A percentile compares a stretch with the other conserved stretches of the same genome.
These are phyloP conservation scores for Pelagomonas calceolata DNA, from an alignment of 108 stramenopile species.

Conservation along the genomic window DNA sequence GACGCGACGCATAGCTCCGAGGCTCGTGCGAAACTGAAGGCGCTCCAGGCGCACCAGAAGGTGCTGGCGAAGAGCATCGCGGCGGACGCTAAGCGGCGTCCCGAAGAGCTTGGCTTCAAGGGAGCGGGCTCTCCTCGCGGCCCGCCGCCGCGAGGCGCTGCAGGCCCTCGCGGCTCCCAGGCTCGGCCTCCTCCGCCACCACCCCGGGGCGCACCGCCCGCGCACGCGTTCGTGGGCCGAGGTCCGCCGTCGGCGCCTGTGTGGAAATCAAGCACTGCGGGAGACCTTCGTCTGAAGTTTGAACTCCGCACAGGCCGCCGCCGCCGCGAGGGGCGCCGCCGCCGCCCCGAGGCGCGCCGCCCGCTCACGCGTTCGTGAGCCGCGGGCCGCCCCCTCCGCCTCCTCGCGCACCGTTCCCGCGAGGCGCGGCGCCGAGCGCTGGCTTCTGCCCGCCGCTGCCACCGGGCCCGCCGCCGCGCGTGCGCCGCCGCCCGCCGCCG, in stretches of 20 bases:
- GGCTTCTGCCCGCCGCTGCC: neutral
- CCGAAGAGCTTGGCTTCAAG: neutral
- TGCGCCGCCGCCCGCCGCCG: neutral
- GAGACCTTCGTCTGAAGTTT: no score
- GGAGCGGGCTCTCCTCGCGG: neutral
- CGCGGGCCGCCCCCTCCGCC: neutral
- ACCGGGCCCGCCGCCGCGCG: neutral
- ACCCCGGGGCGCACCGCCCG: neutral
- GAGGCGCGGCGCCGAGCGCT: no score
- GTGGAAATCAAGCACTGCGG: no score
- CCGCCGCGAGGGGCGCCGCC: neutral
- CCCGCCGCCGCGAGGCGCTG: neutral
- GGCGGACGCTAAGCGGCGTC: neutral
- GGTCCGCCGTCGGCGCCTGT: neutral
- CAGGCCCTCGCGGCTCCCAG: no score
- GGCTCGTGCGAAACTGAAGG: neutral
- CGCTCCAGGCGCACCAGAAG: neutral
- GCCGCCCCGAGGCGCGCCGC: neutral
- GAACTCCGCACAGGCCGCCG: no score
- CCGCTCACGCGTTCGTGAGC: neutral
- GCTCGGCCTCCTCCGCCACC: neutral
- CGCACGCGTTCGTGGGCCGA: neutral
- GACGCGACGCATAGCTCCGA: neutral
- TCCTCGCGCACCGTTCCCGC: neutral
- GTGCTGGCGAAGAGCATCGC: neutral